Evolutionary conservation across 768 basidiomycete genomes (phyloP).

Genomic region (Lactifluus pinguis): DNA sequence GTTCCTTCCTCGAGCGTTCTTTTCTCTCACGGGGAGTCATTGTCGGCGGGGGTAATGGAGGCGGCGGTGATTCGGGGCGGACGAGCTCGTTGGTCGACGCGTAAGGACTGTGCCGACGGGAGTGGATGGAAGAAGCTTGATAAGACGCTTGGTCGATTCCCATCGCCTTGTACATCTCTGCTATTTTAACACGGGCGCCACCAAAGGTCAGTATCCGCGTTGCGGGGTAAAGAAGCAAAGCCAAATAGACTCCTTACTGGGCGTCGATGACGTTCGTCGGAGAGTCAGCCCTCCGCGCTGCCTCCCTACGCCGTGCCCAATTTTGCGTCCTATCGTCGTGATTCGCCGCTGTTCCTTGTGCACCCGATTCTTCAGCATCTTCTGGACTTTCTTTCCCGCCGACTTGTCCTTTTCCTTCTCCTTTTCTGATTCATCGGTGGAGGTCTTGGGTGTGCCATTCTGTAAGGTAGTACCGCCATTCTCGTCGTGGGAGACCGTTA

Average conservation of each 20-base stretch:
- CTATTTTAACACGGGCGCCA: neutral
- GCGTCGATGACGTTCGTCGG: constrained; percentile 57
- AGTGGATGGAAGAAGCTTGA: constrained; percentile 81
- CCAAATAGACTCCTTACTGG: constrained; percentile 37
- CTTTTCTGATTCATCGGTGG: constrained; percentile 20
- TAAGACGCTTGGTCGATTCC: constrained; percentile 36
- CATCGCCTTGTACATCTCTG: constrained; percentile 8
- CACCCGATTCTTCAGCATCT: constrained; percentile 65
- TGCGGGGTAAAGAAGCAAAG: neutral
- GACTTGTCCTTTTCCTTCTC: constrained; percentile 38
- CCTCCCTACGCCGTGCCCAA: constrained; percentile 59
- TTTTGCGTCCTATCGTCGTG: constrained; percentile 66
- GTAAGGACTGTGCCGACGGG: constrained; percentile 43
- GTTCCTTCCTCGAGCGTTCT: constrained; percentile 40
- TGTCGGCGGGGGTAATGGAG: constrained; percentile 34
- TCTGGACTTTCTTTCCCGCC: constrained; percentile 64
- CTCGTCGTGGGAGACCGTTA: constrained; percentile 1
- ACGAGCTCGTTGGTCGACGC: constrained; percentile 27
- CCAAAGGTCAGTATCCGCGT: neutral
- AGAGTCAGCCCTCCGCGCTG: constrained; percentile 36
- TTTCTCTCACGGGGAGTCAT: constrained; percentile 24
- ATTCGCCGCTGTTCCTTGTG: constrained; percentile 67
- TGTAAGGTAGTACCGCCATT: neutral
- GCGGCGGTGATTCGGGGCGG: constrained; percentile 26
- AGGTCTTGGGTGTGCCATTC: neutral